A percentile compares a stretch with the other conserved stretches of the same genome.
Conservation (phyloP, 441 rosid species). For the Populus hybrid region DNA sequence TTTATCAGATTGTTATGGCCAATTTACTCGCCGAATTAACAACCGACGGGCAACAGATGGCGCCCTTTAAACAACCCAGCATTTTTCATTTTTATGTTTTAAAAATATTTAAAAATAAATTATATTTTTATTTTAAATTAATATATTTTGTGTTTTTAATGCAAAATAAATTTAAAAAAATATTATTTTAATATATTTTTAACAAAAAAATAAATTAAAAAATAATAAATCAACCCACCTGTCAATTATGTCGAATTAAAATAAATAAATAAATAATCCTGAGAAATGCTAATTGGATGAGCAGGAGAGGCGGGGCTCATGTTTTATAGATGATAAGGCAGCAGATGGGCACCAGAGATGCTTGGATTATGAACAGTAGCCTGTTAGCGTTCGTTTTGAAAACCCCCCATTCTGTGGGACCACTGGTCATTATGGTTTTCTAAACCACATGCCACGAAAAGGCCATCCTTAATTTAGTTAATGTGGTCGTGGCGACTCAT, state of each 20-base stretch:
- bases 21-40: slow-evolving; percentile 12
- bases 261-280: no score
- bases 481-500: neutral
- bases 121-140: no score
- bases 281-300: no score
- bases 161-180: no score
- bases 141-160: no score
- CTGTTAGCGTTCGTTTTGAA: neutral
- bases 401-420: neutral
- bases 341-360: no score
- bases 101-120: no score
- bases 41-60: neutral
- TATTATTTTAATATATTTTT: no score
- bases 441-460: no score
- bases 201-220: no score
- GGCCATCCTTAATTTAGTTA: neutral
- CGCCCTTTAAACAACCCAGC: neutral
- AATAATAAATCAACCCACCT: no score
- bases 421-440: neutral
- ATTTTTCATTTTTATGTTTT: neutral
- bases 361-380: neutral
- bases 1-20: neutral
- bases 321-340: neutral
- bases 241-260: no score
- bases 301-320: neutral